Evolutionary conservation across 2,329 filamentous ascomycete species (phyloP).

Genomic region (Chaetothyriales sp.): DNA sequence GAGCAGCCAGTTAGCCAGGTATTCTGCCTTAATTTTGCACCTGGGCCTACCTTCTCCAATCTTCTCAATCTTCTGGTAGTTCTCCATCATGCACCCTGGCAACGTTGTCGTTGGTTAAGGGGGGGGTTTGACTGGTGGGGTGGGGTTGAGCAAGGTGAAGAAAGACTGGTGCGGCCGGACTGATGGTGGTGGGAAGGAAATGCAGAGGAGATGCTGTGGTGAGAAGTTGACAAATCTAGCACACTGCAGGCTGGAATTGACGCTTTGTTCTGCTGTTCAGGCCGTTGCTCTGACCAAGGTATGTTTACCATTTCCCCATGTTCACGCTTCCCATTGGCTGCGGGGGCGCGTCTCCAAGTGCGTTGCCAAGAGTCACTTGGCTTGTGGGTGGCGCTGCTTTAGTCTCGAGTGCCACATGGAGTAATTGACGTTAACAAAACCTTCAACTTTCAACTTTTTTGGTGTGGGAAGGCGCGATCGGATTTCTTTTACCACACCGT

Average conservation of each 20-base stretch:
- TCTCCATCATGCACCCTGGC: constrained; percentile 51
- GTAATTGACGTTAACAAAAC: no score
- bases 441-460: background rate
- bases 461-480: background rate
- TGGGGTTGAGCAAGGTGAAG: background rate
- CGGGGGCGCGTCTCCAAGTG: background rate
- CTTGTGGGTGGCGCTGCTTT: background rate
- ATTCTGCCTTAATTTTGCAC: background rate
- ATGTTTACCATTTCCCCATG: background rate
- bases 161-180: background rate
- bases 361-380: background rate
- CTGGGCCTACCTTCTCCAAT: constrained; percentile 67
- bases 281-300: background rate
- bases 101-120: background rate
- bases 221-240: background rate
- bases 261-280: background rate
- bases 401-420: background rate
- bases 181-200: background rate
- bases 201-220: background rate
- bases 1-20: constrained; percentile 3
- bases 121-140: background rate
- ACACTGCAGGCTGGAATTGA: background rate
- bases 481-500: background rate
- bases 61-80: constrained; percentile 94
- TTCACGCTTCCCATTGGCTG: background rate